phyloP scores from a whole-genome alignment of 2,329 filamentous ascomycete species.

The Exophiala mesophila region DNA sequence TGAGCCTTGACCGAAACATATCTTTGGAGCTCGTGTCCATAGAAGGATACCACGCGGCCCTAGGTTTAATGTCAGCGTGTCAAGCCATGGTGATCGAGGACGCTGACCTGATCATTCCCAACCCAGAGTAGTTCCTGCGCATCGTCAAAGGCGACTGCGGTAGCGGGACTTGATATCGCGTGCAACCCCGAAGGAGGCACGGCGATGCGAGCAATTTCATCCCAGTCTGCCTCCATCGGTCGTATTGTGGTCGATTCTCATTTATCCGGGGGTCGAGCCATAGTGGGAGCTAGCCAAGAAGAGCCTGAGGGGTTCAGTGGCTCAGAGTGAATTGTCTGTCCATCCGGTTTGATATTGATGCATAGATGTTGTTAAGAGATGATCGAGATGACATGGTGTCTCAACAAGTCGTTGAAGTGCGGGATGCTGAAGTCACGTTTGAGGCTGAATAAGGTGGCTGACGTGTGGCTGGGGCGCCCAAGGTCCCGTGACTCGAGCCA shows the following conservation, averaged over 20 bases:
- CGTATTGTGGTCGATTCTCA: slow-evolving; percentile 3
- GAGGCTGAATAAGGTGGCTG: not conserved
- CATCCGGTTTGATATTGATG: not conserved
- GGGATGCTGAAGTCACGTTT: too few species aligned
- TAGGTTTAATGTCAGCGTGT: slow-evolving; percentile 35
- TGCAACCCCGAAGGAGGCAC: slow-evolving; percentile 72
- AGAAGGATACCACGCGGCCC: slow-evolving; percentile 87
- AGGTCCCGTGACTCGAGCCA: too few species aligned
- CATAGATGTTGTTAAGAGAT: not conserved
- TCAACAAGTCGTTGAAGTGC: too few species aligned
- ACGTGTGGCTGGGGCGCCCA: not conserved
- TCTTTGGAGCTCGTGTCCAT: slow-evolving; percentile 73
- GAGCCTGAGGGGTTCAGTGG: not conserved
- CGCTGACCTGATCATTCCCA: slow-evolving; percentile 78
- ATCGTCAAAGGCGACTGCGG: slow-evolving; percentile 83
- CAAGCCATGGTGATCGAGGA: slow-evolving; percentile 1
- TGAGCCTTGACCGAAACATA: slow-evolving; percentile 91
- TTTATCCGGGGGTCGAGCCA: slow-evolving; percentile 16
- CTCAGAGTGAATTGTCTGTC: not conserved
- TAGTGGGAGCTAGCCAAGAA: slow-evolving; percentile 2
- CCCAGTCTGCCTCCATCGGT: slow-evolving; percentile 45
- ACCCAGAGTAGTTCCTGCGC: slow-evolving; percentile 87
- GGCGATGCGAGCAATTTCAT: slow-evolving; percentile 72
- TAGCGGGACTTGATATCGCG: slow-evolving; percentile 64
- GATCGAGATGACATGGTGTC: not conserved